Conservation (phyloP, 2,329 filamentous ascomycete species). For the Claviceps humidiphila region DNA sequence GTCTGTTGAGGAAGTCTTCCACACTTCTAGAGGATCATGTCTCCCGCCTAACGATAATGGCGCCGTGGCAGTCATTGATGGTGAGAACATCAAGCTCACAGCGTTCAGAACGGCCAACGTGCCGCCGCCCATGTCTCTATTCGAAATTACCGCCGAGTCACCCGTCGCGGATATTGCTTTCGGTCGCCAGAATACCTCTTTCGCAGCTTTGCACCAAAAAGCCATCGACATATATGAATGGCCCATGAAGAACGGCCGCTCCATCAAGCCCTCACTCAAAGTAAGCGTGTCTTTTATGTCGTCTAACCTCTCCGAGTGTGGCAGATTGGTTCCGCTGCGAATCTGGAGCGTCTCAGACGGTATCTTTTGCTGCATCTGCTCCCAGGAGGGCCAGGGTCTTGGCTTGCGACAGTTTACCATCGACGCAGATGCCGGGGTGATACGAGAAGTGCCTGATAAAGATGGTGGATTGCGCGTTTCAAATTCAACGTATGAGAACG, state of each 20-base stretch:
- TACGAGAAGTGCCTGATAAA: constrained; percentile 7
- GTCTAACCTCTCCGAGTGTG: constrained; percentile 7
- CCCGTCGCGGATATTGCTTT: constrained; percentile 65
- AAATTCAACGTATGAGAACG: constrained; percentile 21
- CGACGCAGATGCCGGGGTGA: constrained; percentile 6
- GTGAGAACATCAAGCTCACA: constrained; percentile 65
- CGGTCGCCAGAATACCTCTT: constrained; percentile 45
- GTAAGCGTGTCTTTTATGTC: constrained; percentile 26
- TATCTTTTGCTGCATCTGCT: constrained; percentile 19
- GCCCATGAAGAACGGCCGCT: constrained; percentile 44
- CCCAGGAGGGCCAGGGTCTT: constrained; percentile 12
- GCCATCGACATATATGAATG: constrained; percentile 60
- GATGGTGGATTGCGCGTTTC: constrained; percentile 12
- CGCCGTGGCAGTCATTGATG: constrained; percentile 73
- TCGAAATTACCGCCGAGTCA: constrained; percentile 50
- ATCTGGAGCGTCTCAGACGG: constrained; percentile 17
- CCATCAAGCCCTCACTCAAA: constrained; percentile 28
- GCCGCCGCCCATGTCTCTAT: constrained; percentile 84
- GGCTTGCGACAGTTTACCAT: constrained; percentile 14
- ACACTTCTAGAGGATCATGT: constrained; percentile 55
- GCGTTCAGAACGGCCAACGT: constrained; percentile 73
- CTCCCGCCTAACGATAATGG: constrained; percentile 64
- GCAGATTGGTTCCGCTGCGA: constrained; percentile 17
- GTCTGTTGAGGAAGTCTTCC: constrained; percentile 54
- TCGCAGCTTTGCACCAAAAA: constrained; percentile 59